Percentiles rank a stretch among this genome's conserved stretches.
Conservation (phyloP, 2,329 filamentous ascomycete species). For the Delphinella strobiligena region DNA sequence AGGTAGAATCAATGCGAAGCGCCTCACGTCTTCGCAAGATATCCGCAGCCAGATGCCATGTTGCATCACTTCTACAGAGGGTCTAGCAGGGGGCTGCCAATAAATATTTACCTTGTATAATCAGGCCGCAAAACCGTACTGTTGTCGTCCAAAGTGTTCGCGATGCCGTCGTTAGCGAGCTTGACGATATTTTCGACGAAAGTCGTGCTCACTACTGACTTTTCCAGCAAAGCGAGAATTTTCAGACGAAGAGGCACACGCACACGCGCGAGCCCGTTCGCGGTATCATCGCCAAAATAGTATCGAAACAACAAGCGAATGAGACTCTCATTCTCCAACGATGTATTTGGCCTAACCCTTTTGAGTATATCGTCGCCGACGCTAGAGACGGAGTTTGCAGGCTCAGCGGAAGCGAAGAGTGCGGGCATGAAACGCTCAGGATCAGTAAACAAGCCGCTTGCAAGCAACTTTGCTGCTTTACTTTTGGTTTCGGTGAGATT, state of each 20-base stretch:
- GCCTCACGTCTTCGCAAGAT: constrained; percentile 1
- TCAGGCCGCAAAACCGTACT: not conserved
- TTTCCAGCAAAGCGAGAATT: constrained; percentile 63
- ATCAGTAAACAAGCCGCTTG: constrained; percentile 77
- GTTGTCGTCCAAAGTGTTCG: constrained; percentile 16
- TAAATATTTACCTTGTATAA: not conserved
- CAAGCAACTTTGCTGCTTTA: constrained; percentile 57
- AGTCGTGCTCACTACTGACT: constrained; percentile 60
- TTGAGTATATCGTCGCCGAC: constrained; percentile 85
- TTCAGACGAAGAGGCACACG: constrained; percentile 65
- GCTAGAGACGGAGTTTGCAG: constrained; percentile 69
- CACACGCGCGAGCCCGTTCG: constrained; percentile 31
- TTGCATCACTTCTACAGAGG: too few relatives aligned
- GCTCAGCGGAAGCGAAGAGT: constrained; percentile 69
- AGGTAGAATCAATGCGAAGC: too few relatives aligned
- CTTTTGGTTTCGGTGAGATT: constrained; percentile 60
- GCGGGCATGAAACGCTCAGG: constrained; percentile 73
- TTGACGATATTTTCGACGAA: constrained; percentile 56
- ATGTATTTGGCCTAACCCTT: constrained; percentile 52
- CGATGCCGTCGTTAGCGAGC: constrained; percentile 56
- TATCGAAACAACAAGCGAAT: constrained; percentile 57
- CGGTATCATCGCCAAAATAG: constrained; percentile 50
- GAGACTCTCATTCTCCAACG: constrained; percentile 56
- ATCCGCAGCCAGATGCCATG: too few relatives aligned
- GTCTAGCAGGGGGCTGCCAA: too few relatives aligned